A percentile compares a stretch with the other conserved stretches of the same genome.
phyloP scores from a whole-genome alignment of 2,329 filamentous ascomycete genomes.

The Sclerotinia subarctica region DNA sequence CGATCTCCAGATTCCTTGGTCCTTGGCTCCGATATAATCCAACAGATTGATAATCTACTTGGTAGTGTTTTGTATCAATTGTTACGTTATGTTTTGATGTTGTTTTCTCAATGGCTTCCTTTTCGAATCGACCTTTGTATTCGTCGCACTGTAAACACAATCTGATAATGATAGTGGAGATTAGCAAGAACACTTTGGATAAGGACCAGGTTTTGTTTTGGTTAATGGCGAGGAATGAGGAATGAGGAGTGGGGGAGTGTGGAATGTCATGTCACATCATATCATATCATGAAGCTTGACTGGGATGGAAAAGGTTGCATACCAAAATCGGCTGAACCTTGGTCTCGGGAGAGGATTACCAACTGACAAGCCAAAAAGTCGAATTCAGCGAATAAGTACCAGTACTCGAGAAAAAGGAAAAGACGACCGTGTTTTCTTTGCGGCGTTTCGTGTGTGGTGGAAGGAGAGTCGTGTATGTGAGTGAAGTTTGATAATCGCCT shows the following conservation, averaged over 20 bases:
- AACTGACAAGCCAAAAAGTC: constrained; percentile 2
- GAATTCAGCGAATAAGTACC: not conserved
- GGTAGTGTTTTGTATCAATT: not conserved
- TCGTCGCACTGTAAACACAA: not conserved
- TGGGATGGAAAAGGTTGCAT: constrained; percentile 1
- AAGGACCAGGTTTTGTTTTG: constrained; percentile 17
- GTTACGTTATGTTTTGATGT: not conserved
- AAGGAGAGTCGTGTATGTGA: not conserved
- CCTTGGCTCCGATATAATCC: not conserved
- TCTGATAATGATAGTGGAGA: constrained; percentile 15
- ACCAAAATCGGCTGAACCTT: constrained; percentile 18
- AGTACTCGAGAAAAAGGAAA: not conserved
- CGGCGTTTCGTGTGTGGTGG: not conserved
- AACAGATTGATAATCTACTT: not conserved
- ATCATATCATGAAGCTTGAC: constrained; percentile 6
- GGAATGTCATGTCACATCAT: constrained; percentile 16
- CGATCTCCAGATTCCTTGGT: not conserved
- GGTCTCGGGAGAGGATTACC: constrained; percentile 15
- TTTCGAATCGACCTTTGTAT: not conserved
- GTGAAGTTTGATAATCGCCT: not conserved
- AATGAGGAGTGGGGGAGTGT: constrained; percentile 6
- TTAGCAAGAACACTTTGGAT: constrained; percentile 19
- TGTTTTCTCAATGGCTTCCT: not conserved
- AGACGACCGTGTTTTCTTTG: not conserved
- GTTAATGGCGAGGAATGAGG: constrained; percentile 6